Evolutionary conservation across 306 rosid species (phyloP).

Genomic region (Pterocarpus santalinus): DNA sequence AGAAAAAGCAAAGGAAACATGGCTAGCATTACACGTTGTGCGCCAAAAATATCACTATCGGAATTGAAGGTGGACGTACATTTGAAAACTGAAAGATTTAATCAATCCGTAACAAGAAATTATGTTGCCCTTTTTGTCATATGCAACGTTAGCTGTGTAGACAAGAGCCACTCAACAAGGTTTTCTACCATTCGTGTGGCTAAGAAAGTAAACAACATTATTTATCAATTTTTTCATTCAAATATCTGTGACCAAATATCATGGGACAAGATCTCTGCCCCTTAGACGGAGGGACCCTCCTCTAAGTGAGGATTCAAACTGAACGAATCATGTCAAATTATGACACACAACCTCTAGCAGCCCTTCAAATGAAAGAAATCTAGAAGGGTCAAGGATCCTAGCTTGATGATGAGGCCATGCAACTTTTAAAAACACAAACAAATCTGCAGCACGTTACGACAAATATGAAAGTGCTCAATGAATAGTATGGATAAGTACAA

Average conservation of each 20-base stretch:
- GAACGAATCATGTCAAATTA: slow-evolving; percentile 35
- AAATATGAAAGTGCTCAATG: slow-evolving; percentile 35
- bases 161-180: slow-evolving; percentile 38
- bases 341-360: not conserved
- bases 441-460: slow-evolving; percentile 40
- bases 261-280: slow-evolving; percentile 28
- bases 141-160: slow-evolving; percentile 1
- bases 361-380: slow-evolving; percentile 46
- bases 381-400: slow-evolving; percentile 49
- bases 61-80: not conserved
- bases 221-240: slow-evolving; percentile 1
- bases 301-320: slow-evolving; percentile 8
- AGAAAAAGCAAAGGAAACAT: not conserved
- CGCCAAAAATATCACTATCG: not conserved
- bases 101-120: slow-evolving; percentile 4
- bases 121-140: slow-evolving; percentile 42
- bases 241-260: slow-evolving; percentile 28
- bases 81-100: slow-evolving; percentile 4
- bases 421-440: slow-evolving; percentile 15
- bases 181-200: slow-evolving; percentile 25
- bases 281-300: slow-evolving; percentile 36
- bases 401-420: slow-evolving; percentile 8
- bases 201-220: slow-evolving; percentile 20
- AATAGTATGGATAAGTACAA: slow-evolving; percentile 25
- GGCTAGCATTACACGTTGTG: no score